Conservation (phyloP, 257 asterid species). For the Schizonepeta tenuifolia region DNA sequence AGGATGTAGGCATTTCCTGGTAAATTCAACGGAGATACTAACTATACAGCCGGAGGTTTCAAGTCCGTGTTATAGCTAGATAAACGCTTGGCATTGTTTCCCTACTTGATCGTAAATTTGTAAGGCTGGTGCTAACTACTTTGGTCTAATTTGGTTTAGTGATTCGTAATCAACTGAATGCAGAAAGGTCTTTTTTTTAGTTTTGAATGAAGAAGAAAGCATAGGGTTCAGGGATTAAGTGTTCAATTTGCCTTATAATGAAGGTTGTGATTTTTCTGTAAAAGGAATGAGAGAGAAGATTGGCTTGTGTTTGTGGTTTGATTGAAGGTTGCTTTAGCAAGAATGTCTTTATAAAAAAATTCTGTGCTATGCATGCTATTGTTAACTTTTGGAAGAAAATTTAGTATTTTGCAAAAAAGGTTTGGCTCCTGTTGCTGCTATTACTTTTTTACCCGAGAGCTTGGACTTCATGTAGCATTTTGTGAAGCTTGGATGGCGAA, state of each 20-base stretch:
- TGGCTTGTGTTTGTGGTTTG: background rate
- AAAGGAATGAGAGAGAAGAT: background rate
- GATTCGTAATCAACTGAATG: background rate
- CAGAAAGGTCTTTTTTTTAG: background rate
- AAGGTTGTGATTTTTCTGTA: background rate
- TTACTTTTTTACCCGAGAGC: background rate
- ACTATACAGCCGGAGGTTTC: background rate
- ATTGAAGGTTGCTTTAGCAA: slow-evolving; percentile 10
- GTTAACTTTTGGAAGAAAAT: background rate
- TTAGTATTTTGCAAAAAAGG: background rate
- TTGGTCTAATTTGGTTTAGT: background rate
- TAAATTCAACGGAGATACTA: background rate
- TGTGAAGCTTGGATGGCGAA: slow-evolving; percentile 5
- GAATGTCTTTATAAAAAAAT: background rate
- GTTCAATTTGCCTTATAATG: background rate
- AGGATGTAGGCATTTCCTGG: no score
- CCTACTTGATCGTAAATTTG: background rate
- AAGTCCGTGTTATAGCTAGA: background rate
- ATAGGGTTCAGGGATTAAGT: background rate
- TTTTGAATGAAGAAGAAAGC: background rate
- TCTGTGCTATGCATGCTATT: background rate
- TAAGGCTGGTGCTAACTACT: slow-evolving; percentile 2
- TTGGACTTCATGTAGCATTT: background rate
- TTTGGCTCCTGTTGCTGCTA: background rate
- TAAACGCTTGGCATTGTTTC: background rate